Base-by-base conservation (phyloP, 2,329 filamentous ascomycete genomes). In the Zasmidium angulare region DNA sequence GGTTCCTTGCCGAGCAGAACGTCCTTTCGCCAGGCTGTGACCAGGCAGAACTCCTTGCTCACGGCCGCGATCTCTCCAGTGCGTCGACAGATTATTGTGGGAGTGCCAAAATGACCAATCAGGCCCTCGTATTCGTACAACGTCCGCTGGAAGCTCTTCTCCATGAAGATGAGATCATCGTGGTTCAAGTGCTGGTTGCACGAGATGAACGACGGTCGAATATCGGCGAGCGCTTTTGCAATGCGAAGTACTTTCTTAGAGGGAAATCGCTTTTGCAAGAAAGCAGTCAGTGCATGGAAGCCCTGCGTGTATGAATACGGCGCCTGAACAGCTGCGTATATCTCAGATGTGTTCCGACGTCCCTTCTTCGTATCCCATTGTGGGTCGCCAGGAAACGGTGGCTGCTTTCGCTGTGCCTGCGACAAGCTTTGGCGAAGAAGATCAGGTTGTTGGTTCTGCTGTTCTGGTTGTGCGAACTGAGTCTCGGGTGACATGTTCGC, bases 41-140 rank as follows among this genome's bases (percentile, higher is more conserved):
- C 79, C 26, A 96, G 89, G n/a, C 89, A 91, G 68, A 99, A 99
- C 74, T 98, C 95, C 75, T 97, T 96, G 72, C 95, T 96, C 21
- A 96, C 91, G 2, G 91, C 91, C 0, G 92, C 93, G n/a, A 99
- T 87, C 74, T 98, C 95, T 53, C 95, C 95, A 0, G 93, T 96
- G 50, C 95, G 86, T 50, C 95, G 87, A 71, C 91, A 96, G 23
- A 98, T 91, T 59, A 99, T 86, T 0, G 93, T 96, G 0, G 95
- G 95, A 2, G 92, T 96, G 43, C 91, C 91, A 61, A 89, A 91
- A 64, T 91, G 87, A 58, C 90, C 87, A 79, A 97, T 89, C 66
- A 96, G 95, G 65, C 96, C 91, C 72, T 98, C 91, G 69, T 96
- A 96, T 72, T 96, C 92, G 71, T 92, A 91, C 11, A 98, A 81